phyloP scores from a whole-genome alignment of 306 rosid species.

The Vigna unguiculata region DNA sequence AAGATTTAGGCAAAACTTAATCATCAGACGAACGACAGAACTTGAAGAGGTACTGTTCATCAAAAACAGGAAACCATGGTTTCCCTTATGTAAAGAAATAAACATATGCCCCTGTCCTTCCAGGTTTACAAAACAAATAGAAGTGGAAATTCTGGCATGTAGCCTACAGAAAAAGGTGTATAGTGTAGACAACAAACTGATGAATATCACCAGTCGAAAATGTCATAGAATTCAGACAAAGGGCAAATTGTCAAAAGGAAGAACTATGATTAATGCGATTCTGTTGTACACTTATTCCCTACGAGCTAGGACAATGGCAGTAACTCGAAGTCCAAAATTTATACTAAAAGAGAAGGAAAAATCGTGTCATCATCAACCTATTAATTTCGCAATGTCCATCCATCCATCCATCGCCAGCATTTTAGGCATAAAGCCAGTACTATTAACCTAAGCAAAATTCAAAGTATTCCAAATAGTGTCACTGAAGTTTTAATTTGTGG shows the following conservation, averaged over 20 bases:
- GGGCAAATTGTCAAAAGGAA: not conserved
- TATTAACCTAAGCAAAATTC: slow-evolving; percentile 14
- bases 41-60: not conserved
- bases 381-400: slow-evolving; percentile 22
- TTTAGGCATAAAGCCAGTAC: not conserved
- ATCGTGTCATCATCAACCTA: not conserved
- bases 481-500: not conserved
- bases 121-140: slow-evolving; percentile 3
- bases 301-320: slow-evolving; percentile 11
- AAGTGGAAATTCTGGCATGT: slow-evolving; percentile 11
- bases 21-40: slow-evolving; percentile 5
- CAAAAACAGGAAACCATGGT: slow-evolving; percentile 21
- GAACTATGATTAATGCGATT: slow-evolving; percentile 1
- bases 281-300: not conserved
- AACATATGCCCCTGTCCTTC: not conserved
- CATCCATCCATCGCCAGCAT: slow-evolving; percentile 25
- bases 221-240: slow-evolving; percentile 2
- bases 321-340: not conserved
- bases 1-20: not conserved
- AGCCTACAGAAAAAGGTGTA: not conserved
- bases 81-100: not conserved
- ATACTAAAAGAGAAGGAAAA: not conserved
- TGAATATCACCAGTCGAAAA: slow-evolving; percentile 25
- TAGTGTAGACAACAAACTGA: not conserved
- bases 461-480: slow-evolving; percentile 20